phyloP scores from a whole-genome alignment of 2,329 filamentous ascomycete genomes.

The Stylonectria norvegica region DNA sequence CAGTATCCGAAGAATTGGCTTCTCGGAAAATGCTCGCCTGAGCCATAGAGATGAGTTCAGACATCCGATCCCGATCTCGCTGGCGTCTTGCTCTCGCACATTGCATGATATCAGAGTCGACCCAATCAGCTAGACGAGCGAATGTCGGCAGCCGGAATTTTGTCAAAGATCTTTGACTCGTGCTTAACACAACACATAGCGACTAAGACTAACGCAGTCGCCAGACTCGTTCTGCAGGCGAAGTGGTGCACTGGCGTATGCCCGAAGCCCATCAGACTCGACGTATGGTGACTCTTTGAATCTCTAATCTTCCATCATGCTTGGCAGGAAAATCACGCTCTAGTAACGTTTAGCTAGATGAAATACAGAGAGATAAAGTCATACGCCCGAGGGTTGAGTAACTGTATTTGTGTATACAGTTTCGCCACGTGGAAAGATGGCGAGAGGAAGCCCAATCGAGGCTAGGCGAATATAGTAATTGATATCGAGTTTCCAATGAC shows the following conservation, averaged over 20 bases:
- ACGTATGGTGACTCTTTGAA: slow-evolving; percentile 41
- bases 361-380: neutral
- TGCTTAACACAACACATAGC: slow-evolving; percentile 41
- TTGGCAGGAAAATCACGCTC: slow-evolving; percentile 39
- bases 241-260: slow-evolving; percentile 41
- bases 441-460: slow-evolving; percentile 39
- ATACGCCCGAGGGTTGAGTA: slow-evolving; percentile 31
- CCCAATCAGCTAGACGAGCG: slow-evolving; percentile 29
- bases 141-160: slow-evolving; percentile 26
- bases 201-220: slow-evolving; percentile 40
- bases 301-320: slow-evolving; percentile 43
- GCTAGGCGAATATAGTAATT: slow-evolving; percentile 42
- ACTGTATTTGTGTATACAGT: slow-evolving; percentile 44
- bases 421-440: slow-evolving; percentile 42
- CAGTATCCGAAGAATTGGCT: slow-evolving; percentile 29
- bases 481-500: slow-evolving; percentile 41
- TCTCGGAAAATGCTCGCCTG: slow-evolving; percentile 19
- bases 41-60: slow-evolving; percentile 30
- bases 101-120: slow-evolving; percentile 40
- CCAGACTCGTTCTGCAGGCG: slow-evolving; percentile 39
- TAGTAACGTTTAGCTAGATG: slow-evolving; percentile 8
- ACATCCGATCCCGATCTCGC: slow-evolving; percentile 36
- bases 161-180: slow-evolving; percentile 30
- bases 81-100: slow-evolving; percentile 37
- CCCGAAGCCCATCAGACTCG: slow-evolving; percentile 35